A percentile compares a stretch with the other conserved stretches of the same genome.
These are phyloP conservation scores for Psidium guajava DNA, from an alignment of 345 rosid genomes.

Conservation along the genomic window DNA sequence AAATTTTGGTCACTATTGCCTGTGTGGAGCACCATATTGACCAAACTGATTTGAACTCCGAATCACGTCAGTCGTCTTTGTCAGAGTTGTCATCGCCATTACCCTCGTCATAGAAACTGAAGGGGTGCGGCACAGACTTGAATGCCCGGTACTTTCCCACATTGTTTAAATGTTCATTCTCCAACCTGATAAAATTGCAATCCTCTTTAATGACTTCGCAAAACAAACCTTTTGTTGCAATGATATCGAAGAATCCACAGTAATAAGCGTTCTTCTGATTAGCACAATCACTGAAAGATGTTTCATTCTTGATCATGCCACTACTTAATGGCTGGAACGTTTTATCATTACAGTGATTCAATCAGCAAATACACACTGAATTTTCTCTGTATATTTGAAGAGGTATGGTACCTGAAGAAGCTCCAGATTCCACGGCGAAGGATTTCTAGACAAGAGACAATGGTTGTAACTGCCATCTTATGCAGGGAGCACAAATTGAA, in stretches of 20 bases:
- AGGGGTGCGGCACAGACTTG: constrained; percentile 60
- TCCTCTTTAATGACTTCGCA: background rate
- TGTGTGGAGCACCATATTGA: background rate
- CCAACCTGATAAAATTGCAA: constrained; percentile 26
- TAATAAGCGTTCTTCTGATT: background rate
- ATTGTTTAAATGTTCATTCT: constrained; percentile 71
- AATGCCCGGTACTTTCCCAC: constrained; percentile 60
- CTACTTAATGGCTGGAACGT: background rate
- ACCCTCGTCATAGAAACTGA: constrained; percentile 28
- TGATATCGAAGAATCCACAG: background rate
- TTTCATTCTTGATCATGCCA: background rate
- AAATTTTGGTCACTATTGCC: background rate
- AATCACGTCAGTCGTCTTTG: background rate
- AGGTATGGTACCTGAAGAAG: constrained; percentile 51
- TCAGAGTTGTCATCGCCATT: constrained; percentile 1
- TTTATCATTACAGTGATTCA: background rate
- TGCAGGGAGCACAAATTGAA: constrained; percentile 32
- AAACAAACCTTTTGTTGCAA: background rate
- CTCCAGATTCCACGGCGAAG: constrained; percentile 65
- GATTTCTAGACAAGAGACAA: constrained; percentile 51
- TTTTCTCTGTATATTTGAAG: background rate
- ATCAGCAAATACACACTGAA: background rate
- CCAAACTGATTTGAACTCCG: background rate
- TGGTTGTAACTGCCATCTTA: constrained; percentile 28
- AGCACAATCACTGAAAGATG: background rate